Evolutionary conservation across 1,139 yeast species (phyloP), one percentile per base, ranked within the genome.

Genomic region (Nakaseomyces uthaithaninus): DNA sequence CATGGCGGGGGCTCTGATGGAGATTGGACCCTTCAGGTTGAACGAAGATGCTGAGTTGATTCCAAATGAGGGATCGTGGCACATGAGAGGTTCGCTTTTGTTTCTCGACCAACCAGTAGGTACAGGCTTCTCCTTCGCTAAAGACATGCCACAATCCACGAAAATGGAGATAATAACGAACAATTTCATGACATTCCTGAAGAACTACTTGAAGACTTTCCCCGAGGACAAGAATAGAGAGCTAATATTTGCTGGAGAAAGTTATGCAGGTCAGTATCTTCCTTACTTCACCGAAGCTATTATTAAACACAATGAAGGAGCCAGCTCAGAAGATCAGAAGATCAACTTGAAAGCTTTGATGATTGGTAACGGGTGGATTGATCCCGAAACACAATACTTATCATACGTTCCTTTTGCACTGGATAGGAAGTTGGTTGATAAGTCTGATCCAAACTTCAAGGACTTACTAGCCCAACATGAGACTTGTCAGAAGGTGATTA

Each of bases 291-390:
- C 93, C 0, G 65, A 72, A 37, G 77, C 75, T 1, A 70, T 89
- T 14, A 53, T 76, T 41, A 64, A 72, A 2, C 60, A 72, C 38
- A 76, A 78, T 54, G 61, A 64, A 37, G 51, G 63, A 4, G 36
- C 30, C 2, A 46, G 47, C 1, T 39, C 48, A 3, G 52, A 50
- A 1, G 51, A 58, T 15, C 45, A 48, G 11, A 46, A 51, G 1
- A 64, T 74, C 47, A 67, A 79, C 43, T 58, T 89, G 42, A 68
- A 73, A 46, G 91, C 89, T 0, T 57, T 85, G n/a, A 51, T 87
- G 49, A 81, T 91, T 44, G 97, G 97, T 9, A 91, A 91, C 63
- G 97, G 96, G 1, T 91, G 95, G 95, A 76, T 91, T n/a, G 89
- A 87, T 30, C 96, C 97, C 1, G 74, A 77, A 47, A 72, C 74